A percentile compares a stretch with the other conserved stretches of the same genome.
These are phyloP conservation scores for Pseudonitzschia multiseries DNA, from an alignment of 108 stramenopile species.

Conservation along the genomic window DNA sequence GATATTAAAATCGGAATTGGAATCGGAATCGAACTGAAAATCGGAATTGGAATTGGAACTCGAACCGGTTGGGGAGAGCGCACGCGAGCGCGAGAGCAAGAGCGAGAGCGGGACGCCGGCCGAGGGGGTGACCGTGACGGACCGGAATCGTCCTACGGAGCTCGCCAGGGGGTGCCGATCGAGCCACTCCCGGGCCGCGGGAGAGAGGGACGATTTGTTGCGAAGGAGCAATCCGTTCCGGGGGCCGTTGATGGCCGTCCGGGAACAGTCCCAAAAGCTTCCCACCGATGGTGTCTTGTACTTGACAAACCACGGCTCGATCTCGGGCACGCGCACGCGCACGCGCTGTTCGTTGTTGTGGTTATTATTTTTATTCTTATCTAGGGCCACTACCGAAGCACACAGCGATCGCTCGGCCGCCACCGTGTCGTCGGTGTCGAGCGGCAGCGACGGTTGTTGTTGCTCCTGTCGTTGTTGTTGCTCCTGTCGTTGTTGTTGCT, in stretches of 20 bases:
- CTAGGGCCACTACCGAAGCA: neutral
- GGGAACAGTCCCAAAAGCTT: neutral
- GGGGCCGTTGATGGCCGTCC: slow-evolving; percentile 13
- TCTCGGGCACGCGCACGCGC: no score
- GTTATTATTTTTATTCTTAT: no score
- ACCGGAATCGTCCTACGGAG: neutral
- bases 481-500: no score
- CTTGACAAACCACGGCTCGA: slow-evolving; percentile 15
- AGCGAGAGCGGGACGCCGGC: neutral
- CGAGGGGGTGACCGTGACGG: neutral
- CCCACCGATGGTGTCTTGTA: slow-evolving; percentile 6
- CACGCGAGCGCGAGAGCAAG: no score
- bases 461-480: no score
- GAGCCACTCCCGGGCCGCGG: neutral
- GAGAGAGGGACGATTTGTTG: neutral
- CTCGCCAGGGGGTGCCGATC: slow-evolving; percentile 4
- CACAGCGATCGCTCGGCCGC: neutral
- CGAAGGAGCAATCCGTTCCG: neutral
- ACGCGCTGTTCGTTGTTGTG: no score
- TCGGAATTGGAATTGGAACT: no score
- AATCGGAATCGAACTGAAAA: no score
- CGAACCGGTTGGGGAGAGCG: no score
- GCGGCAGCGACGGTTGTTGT: no score
- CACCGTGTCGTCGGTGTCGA: neutral
- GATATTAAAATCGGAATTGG: no score